These are phyloP conservation scores for Lentinus brumalis DNA, from an alignment of 768 basidiomycete species.

Conservation along the genomic window DNA sequence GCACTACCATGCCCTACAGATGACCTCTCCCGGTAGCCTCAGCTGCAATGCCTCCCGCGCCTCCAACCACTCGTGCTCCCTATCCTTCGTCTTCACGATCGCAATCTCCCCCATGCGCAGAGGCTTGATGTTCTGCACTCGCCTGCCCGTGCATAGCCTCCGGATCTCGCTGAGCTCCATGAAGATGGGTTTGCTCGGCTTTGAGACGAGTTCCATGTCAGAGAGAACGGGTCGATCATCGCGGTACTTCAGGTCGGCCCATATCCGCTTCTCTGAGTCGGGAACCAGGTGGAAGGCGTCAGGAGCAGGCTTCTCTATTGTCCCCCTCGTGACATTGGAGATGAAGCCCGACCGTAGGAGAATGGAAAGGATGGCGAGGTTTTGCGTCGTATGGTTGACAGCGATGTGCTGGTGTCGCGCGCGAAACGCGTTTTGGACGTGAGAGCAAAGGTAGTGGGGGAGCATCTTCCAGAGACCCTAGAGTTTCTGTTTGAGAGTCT, in stretches of 20 bases:
- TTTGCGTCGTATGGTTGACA: constrained; percentile 83
- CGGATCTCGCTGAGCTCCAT: constrained; percentile 76
- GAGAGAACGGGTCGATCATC: constrained; percentile 84
- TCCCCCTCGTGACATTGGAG: constrained; percentile 80
- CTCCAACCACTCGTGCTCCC: constrained; percentile 84
- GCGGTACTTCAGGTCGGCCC: constrained; percentile 94
- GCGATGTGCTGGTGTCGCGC: constrained; percentile 78
- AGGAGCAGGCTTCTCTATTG: constrained; percentile 65
- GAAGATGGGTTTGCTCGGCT: constrained; percentile 78
- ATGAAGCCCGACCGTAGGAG: constrained; percentile 91
- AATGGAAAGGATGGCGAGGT: constrained; percentile 89
- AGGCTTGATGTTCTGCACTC: constrained; percentile 80
- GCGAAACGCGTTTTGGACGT: constrained; percentile 88
- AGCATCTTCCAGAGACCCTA: constrained; percentile 39
- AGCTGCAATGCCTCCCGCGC: constrained; percentile 87
- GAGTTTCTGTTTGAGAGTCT: too few relatives aligned
- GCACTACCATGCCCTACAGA: constrained; percentile 71
- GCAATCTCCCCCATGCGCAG: constrained; percentile 93
- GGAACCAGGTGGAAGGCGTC: constrained; percentile 56
- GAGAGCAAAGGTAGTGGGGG: constrained; percentile 87
- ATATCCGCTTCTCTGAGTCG: constrained; percentile 77
- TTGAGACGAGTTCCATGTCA: constrained; percentile 80
- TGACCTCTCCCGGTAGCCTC: constrained; percentile 80
- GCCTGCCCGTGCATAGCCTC: constrained; percentile 76
- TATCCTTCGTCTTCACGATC: constrained; percentile 72